Base-by-base conservation (phyloP, 148 eudicot genomes). In the Heliosperma pusillum region DNA sequence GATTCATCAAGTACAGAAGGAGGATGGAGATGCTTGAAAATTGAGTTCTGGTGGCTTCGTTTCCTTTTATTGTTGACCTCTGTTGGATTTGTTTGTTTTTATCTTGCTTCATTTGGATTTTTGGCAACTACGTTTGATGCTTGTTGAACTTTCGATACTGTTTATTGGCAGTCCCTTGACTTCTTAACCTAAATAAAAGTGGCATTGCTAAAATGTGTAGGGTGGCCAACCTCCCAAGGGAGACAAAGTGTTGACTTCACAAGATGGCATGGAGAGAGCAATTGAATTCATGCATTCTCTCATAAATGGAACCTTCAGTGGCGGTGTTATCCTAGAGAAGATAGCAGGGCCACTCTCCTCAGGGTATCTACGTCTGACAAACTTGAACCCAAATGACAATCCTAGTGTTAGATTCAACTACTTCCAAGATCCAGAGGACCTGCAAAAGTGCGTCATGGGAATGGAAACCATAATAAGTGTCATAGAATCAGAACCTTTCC, bases 321-420 rank as follows among this genome's bases (percentile, higher is more conserved):
- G 82, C 29, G 93, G 89, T 36, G 15, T 82, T 10, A 80, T 91
- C 75, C 80, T 89, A 11, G 91, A 89, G 63, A 91, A 91, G 75
- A 70, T 87, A 1, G 74, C 69, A 10, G 88, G 89, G 0, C 96
- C 91, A 2, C 72, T 76, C 66, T 91, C 93, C 4, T 79, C 77
- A 13, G 91, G 96, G 10, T 71, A 81, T 42, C 76, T 91, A 11
- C 77, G 80, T 52, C 86, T 87, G 20, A 55, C 55, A 47, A 81
- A 84, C 61, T 71, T 26, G 11, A 81, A 87, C 75, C 88, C 96
- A 3, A 74, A 79, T 21, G 87, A 87, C 64, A 91, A 83, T 74
- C 96, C 96, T 4, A 44, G 68, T 2, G 88, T 91, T 16, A 91
- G 85, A 6, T 89, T 91, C 83, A 87, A 89, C 86, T 91, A 89